A percentile compares a stretch with the other conserved stretches of the same genome.
Evolutionary conservation across 1,139 yeast genomes (phyloP).

Genomic region (Spencermartinsiella ligniputridi): DNA sequence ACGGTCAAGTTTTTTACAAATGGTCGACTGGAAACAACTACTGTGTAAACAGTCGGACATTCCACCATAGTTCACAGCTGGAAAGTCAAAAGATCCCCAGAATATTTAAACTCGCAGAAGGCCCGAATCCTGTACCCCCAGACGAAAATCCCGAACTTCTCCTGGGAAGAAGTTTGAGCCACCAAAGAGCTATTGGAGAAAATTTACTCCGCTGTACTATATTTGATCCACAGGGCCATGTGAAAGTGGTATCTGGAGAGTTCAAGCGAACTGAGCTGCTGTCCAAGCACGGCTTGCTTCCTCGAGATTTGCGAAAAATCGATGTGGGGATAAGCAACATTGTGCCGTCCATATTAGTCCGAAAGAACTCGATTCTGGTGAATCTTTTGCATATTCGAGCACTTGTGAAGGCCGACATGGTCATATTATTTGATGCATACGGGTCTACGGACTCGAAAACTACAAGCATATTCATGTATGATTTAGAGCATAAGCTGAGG

Average conservation of each 20-base stretch:
- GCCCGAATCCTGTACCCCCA: not conserved
- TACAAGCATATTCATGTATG: slow-evolving; percentile 80
- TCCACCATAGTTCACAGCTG: too few relatives aligned
- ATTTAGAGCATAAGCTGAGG: slow-evolving; percentile 74
- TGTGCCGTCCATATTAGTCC: slow-evolving; percentile 79
- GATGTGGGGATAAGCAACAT: slow-evolving; percentile 87
- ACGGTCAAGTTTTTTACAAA: too few relatives aligned
- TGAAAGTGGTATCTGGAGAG: slow-evolving; percentile 68
- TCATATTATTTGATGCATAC: slow-evolving; percentile 76
- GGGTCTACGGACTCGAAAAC: slow-evolving; percentile 54
- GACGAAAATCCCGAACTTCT: slow-evolving; percentile 24
- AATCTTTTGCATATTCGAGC: slow-evolving; percentile 85
- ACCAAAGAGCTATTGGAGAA: slow-evolving; percentile 31
- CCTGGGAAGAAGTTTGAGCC: slow-evolving; percentile 31
- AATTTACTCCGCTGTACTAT: slow-evolving; percentile 59
- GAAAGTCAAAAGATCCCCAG: not conserved
- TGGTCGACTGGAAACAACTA: too few relatives aligned
- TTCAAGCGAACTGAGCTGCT: slow-evolving; percentile 74
- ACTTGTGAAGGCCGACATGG: slow-evolving; percentile 71
- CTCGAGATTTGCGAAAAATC: slow-evolving; percentile 79
- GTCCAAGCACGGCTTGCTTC: slow-evolving; percentile 67
- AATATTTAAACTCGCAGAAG: not conserved
- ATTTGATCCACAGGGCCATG: slow-evolving; percentile 69
- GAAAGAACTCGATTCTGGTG: slow-evolving; percentile 73
- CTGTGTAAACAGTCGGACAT: too few relatives aligned